Evolutionary conservation across 129 eudicot genomes (phyloP), one percentile per base, ranked within the genome.

Genomic region (Centaurea solstitialis): DNA sequence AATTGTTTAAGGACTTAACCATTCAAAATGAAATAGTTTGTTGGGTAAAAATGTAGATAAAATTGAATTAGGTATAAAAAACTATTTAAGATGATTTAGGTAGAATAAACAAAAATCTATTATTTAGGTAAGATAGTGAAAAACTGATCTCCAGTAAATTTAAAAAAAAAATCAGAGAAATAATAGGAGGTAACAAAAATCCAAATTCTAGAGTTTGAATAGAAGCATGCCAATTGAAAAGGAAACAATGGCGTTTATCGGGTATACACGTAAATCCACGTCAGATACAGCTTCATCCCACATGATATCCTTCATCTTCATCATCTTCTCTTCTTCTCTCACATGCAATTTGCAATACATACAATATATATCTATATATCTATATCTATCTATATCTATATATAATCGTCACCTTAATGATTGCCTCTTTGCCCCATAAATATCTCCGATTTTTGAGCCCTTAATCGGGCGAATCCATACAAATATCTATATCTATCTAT

Each of bases 271-370:
- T 83, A 50, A 62, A 77, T 28, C 86, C 90, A 87, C 92, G 92
- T 92, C 97, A 87, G 85, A 86, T 87, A 86, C 97, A 92, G 92
- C 91, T 87, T 76, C 76, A 47, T 38, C 77, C 69, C 86, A 86
- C 92, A 85, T 86, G 89, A 35, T 67, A 22, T 57, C 2, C 84
- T 69, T 74, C 78, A 62, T 68, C 70, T 70, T 73, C 79, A 71
- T 70, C 83, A 17, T 39, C 3, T 4, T 57, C 59, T 57, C 61
- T 59, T 21, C 28, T 37, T 26, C 30, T 68, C 50, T 76, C 76
- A 74, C 76, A 41, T 77, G 70, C 71, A 72, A 57, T 50, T 10
- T 41, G 3, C 47, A 7, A 6, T 40, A 8, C 7, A 6, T 40
- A 0, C 11, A 45, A 8, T 40, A 6, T 40, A 0, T 45, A 45